Evolutionary conservation across 2,329 filamentous ascomycete genomes (phyloP).

Genomic region (Stachybotrys echinatus): DNA sequence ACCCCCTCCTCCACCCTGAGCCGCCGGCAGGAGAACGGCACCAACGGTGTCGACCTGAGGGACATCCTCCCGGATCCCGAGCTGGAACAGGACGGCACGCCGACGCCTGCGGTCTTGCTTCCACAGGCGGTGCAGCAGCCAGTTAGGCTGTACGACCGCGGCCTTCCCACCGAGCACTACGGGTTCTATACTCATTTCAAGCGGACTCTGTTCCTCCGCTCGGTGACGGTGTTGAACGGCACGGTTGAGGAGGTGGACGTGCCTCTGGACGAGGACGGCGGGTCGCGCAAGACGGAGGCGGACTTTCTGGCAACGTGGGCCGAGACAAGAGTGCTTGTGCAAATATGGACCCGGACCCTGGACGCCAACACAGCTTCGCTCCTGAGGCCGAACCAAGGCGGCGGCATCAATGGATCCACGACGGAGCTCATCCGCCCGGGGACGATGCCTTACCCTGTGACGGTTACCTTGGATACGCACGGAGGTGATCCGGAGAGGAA

Average conservation of each 20-base stretch:
- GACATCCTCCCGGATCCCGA: constrained; percentile 58
- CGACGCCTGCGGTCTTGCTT: constrained; percentile 66
- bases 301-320: constrained; percentile 52
- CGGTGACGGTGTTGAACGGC: constrained; percentile 41
- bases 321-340: constrained; percentile 57
- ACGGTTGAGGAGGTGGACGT: constrained; percentile 32
- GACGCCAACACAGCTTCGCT: constrained; percentile 37
- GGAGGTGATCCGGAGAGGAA: constrained; percentile 50
- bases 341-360: constrained; percentile 56
- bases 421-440: constrained; percentile 40
- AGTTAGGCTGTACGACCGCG: constrained; percentile 79
- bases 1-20: constrained; percentile 15
- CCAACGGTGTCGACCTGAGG: constrained; percentile 18
- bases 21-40: constrained; percentile 12
- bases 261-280: constrained; percentile 49
- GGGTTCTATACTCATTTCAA: constrained; percentile 92
- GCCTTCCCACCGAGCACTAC: constrained; percentile 76
- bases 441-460: constrained; percentile 60
- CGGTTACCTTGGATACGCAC: constrained; percentile 56
- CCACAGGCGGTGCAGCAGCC: constrained; percentile 70
- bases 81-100: constrained; percentile 63
- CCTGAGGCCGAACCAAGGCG: constrained; percentile 20
- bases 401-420: constrained; percentile 16
- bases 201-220: constrained; percentile 76
- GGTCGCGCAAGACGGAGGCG: constrained; percentile 47